Evolutionary conservation across 2,329 filamentous ascomycete species (phyloP), one percentile per base, ranked within the genome.

Genomic region (Fusarium abutilonis): DNA sequence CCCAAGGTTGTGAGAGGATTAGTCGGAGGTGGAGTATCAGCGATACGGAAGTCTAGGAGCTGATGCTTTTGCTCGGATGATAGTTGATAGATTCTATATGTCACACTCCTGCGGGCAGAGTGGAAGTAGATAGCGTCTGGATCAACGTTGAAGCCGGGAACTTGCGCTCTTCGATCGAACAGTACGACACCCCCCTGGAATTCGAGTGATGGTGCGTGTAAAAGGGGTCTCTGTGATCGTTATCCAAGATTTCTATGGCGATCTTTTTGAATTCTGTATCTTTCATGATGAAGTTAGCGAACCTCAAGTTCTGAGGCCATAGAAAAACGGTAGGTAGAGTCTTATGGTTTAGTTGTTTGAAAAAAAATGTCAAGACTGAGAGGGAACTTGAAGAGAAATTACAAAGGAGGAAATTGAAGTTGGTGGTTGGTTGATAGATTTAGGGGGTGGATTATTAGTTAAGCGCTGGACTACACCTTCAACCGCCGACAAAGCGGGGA

Each of bases 201-300:
- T 8, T 1, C 58, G 63, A 1, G 8, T 6, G 15, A 71, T 46
- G 1, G 68, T 63, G 3, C 19, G 52, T 4, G 9, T 38, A 0
- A 49, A 15, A 2, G 4, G 4, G 10, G 3, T 44, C 17, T 14
- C 5, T 21, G n/a, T 57, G 54, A 15, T 14, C 2, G 1, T 32
- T 2, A 10, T 39, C 32, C 0, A 57, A 13, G 2, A 19, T 9
- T 2, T 49, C 15, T 9, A 55, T 11, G 9, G 39, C 3, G 7
- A 57, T 15, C 4, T 38, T 31, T 2, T 36, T 14, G 8, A 15
- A 7, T 2, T 1, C 4, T 2, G 21, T 2, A 8, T 1, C 17
- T 6, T 23, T 8, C 7, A 41, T 10, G 7, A 2, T 49, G 2
- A 5, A 0, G 2, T 9, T 9, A 29, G 28, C 9, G 10, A 29